A percentile compares a stretch with the other conserved stretches of the same genome.
Evolutionary conservation across 2,329 filamentous ascomycete genomes (phyloP).

Genomic region (Alternaria burnsii): DNA sequence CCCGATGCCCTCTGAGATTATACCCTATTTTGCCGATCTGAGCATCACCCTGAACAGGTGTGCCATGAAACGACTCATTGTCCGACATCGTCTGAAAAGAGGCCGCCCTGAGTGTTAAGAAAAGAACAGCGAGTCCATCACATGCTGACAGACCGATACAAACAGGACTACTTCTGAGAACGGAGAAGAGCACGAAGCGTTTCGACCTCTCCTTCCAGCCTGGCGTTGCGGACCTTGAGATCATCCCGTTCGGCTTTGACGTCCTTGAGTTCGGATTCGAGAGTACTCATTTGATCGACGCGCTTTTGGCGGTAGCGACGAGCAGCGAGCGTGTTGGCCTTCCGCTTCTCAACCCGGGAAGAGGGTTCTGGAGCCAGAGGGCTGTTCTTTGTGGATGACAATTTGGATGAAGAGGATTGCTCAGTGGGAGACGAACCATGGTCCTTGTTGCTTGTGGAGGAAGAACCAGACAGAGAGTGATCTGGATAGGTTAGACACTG

Average conservation of each 20-base stretch:
- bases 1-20: conserved; percentile 29
- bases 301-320: conserved; percentile 76
- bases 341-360: conserved; percentile 62
- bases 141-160: conserved; percentile 23
- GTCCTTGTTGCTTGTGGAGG: conserved; percentile 35
- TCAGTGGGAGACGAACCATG: conserved; percentile 39
- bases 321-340: conserved; percentile 75
- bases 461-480: conserved; percentile 38
- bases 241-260: conserved; percentile 70
- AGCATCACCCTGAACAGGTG: conserved; percentile 26
- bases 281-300: conserved; percentile 69
- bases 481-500: conserved; percentile 30
- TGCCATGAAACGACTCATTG: conserved; percentile 33
- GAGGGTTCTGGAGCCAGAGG: conserved; percentile 32
- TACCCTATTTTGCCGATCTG: conserved; percentile 45
- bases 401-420: conserved; percentile 33
- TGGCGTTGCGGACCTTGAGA: conserved; percentile 67
- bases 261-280: conserved; percentile 67
- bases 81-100: conserved; percentile 46
- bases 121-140: conserved; percentile 4
- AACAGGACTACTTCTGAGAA: conserved; percentile 43
- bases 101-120: conserved; percentile 9
- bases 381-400: conserved; percentile 33
- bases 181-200: conserved; percentile 64
- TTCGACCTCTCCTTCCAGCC: conserved; percentile 71